Base-by-base conservation (phyloP, 2,329 filamentous ascomycete genomes). In the Dothideomycetes sp. region DNA sequence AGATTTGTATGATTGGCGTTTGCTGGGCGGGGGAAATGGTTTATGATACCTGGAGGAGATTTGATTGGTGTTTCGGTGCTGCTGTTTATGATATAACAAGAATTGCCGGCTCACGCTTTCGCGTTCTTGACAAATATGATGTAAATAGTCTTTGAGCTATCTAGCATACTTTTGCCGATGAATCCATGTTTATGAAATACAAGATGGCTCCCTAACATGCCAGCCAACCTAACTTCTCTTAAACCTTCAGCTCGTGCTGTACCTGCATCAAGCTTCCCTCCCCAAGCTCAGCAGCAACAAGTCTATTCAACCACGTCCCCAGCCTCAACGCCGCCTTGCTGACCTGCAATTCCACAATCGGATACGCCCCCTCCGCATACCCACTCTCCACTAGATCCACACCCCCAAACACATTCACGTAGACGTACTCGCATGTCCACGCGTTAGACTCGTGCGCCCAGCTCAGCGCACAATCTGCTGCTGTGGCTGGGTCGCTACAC, bases 371-470 rank as follows among this genome's bases (percentile, higher is more conserved):
- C 15, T 46, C 39, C 4, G 61, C 60, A 42, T 63, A 64, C 4
- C 60, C 60, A 37, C 54, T 51, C 4, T 49, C 56, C 1, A 54
- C 52, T 11, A 63, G 48, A 47, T 63, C 58, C 1, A 50, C 57
- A 10, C 48, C 48, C 15, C 57, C 55, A n/a, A 44, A 43, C 5
- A 53, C 44, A 9, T 51, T 49, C 15, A 48, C 52, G 36, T 59
- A 64, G 5, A 62, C 59, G 38, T 62, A 63, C 33, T 58, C 54
- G 41, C 61, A 64, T 4, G 53, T 60, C 57, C 58, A 59, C 4
- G 45, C 50, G 37, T 63, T 63, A 36, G 54, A 60, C 31, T 63
- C 60, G 5, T 50, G 49, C 3, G 61, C 61, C 60, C 60, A 64
- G 7, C 29, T 40, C 14, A 55, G 47, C 2, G 61, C 59, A 41